A percentile compares a stretch with the other conserved stretches of the same genome.
These are phyloP conservation scores for Triticum turgidum DNA, from an alignment of 176 grass and related monocot species.

Conservation along the genomic window DNA sequence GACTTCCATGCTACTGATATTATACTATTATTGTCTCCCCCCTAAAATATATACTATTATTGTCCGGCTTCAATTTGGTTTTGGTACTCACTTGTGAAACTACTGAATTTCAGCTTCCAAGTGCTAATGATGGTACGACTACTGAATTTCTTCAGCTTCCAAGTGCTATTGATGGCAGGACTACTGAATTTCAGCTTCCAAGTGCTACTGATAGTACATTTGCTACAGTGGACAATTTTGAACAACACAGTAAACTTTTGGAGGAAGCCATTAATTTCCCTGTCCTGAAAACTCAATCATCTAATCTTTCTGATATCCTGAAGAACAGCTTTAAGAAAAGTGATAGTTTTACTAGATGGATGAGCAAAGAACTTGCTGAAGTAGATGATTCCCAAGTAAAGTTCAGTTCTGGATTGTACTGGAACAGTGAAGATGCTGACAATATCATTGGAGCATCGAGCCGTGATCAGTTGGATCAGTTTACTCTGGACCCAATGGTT, in stretches of 20 bases:
- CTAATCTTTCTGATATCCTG: constrained; percentile 56
- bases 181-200: constrained; percentile 13
- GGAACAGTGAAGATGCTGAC: constrained; percentile 72
- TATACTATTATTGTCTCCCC: not conserved
- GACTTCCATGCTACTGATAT: constrained; percentile 7
- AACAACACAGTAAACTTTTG: constrained; percentile 40
- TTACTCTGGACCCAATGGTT: constrained; percentile 63
- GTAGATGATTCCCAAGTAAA: constrained; percentile 65
- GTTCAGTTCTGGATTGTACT: constrained; percentile 63
- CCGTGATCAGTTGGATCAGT: constrained; percentile 67
- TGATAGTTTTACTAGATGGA: constrained; percentile 99
- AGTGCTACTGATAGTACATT: constrained; percentile 32
- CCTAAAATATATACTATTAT: not conserved
- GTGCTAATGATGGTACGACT: constrained; percentile 25
- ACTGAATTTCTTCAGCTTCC: constrained; percentile 18
- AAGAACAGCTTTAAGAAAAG: constrained; percentile 61
- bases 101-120: constrained; percentile 53
- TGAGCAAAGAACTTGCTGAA: constrained; percentile 76
- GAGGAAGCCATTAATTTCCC: constrained; percentile 36
- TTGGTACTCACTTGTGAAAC: constrained; percentile 1
- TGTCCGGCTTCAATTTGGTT: constrained; percentile 10
- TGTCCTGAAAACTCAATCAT: constrained; percentile 47
- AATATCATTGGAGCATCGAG: constrained; percentile 63
- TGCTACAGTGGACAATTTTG: constrained; percentile 36
- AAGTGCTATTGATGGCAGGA: constrained; percentile 25